Evolutionary conservation across 2,329 filamentous ascomycete genomes (phyloP).

Genomic region (Fusarium mundagurra): DNA sequence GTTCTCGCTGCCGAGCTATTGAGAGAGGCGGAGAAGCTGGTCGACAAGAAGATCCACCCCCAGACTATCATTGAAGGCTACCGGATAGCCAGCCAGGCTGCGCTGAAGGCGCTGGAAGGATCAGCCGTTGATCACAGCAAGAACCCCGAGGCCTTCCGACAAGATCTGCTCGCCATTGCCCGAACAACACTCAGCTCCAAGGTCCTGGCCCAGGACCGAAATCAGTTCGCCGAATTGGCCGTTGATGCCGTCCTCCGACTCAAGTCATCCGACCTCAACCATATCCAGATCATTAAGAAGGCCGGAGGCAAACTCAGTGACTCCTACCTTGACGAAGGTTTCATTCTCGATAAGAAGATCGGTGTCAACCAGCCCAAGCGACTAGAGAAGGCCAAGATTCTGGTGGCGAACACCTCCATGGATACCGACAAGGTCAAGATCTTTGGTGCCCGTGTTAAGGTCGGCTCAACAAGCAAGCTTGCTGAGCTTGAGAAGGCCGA

Average conservation of each 20-base stretch:
- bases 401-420: constrained; percentile 98
- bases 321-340: constrained; percentile 97
- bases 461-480: constrained; percentile 93
- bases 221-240: constrained; percentile 90
- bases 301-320: constrained; percentile 96
- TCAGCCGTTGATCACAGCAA: constrained; percentile 91
- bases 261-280: constrained; percentile 91
- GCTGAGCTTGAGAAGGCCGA: constrained; percentile 99
- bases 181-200: constrained; percentile 97
- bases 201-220: constrained; percentile 91
- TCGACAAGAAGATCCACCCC: constrained; percentile 98
- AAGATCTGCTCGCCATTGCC: constrained; percentile 90
- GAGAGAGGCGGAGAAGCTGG: constrained; percentile 94
- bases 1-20: constrained; percentile 95
- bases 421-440: constrained; percentile 99
- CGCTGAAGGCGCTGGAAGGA: constrained; percentile 83
- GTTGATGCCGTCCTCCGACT: constrained; percentile 91
- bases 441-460: constrained; percentile 96
- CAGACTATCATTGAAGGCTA: constrained; percentile 99
- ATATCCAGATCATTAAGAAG: constrained; percentile 99
- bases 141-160: constrained; percentile 83
- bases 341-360: constrained; percentile 99
- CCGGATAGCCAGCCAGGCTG: constrained; percentile 93
- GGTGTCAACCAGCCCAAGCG: constrained; percentile 98
- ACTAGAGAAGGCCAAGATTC: constrained; percentile 96